Percentiles rank a stretch among this genome's conserved stretches.
Conservation (phyloP, 108 stramenopile species). For the Stephanodiscus minutulus region DNA sequence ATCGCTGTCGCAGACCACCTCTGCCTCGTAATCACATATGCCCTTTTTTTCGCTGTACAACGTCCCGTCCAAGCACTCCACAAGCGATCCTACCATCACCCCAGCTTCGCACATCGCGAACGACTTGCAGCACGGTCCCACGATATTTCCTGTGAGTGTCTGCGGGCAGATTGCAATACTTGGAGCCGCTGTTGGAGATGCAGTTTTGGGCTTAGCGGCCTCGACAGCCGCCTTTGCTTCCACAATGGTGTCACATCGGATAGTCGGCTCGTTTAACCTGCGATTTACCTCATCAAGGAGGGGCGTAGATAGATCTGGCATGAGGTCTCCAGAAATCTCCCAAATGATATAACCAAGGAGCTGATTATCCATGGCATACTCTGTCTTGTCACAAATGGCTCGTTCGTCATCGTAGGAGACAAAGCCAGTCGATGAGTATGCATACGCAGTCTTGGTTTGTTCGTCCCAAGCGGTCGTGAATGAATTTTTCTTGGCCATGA, state of each 20-base stretch:
- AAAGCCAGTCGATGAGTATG: constrained; percentile 14
- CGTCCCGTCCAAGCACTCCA: no score
- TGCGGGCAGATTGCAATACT: no score
- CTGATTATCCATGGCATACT: constrained; percentile 36
- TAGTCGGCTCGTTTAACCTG: constrained; percentile 2
- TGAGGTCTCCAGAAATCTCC: constrained; percentile 29
- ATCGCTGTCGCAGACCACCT: no score
- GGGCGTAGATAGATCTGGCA: constrained; percentile 20
- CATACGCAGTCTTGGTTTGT: constrained; percentile 39
- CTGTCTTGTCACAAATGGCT: constrained; percentile 48
- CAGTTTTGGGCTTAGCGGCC: background rate
- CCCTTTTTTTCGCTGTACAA: no score
- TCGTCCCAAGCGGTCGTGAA: constrained; percentile 42
- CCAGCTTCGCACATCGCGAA: no score
- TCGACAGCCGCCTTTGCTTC: no score
- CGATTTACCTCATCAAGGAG: constrained; percentile 22
- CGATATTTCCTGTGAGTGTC: no score
- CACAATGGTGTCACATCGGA: background rate
- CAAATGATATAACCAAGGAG: constrained; percentile 39
- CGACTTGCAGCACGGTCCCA: no score
- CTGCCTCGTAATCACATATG: no score
- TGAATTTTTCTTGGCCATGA: constrained; percentile 10
- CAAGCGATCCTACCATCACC: no score
- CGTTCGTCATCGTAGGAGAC: constrained; percentile 45
- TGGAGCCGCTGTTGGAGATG: no score